Conservation (phyloP, 78 protist species). For the Andalucia godoyi region DNA sequence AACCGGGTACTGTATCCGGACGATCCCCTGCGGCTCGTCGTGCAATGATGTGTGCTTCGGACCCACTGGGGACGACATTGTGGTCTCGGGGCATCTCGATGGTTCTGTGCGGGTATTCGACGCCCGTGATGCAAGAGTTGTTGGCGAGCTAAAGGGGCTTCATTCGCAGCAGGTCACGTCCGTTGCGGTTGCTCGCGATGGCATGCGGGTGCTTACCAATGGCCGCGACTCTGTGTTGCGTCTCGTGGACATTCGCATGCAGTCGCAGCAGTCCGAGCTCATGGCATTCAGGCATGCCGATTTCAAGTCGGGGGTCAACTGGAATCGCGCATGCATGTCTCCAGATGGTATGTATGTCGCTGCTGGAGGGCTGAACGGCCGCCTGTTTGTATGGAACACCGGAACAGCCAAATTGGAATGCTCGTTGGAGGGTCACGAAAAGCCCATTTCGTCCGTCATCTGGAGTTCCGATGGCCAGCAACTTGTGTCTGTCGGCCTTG, state of each 20-base stretch:
- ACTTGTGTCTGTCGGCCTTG: background rate
- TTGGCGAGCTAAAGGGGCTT: constrained; percentile 21
- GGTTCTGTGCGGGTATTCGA: constrained; percentile 54
- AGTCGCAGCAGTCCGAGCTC: too few species aligned
- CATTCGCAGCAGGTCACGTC: constrained; percentile 55
- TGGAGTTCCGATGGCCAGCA: background rate
- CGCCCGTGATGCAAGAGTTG: constrained; percentile 18
- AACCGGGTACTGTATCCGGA: constrained; percentile 48
- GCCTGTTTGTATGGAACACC: constrained; percentile 52
- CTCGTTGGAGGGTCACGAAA: background rate
- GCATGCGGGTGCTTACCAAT: constrained; percentile 28
- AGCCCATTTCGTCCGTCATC: background rate
- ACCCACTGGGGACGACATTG: constrained; percentile 11
- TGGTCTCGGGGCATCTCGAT: constrained; percentile 45
- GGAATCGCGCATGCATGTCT: background rate
- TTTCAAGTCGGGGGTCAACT: too few species aligned
- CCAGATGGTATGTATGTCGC: constrained; percentile 4
- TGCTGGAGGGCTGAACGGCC: constrained; percentile 45
- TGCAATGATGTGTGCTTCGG: constrained; percentile 50
- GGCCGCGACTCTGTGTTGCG: constrained; percentile 53
- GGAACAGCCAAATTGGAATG: constrained; percentile 9
- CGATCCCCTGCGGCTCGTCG: constrained; percentile 40
- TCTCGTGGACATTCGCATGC: constrained; percentile 51
- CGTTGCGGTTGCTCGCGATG: constrained; percentile 31
- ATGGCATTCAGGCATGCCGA: too few species aligned